phyloP scores from a whole-genome alignment of 345 rosid genomes.

The Schrenkiella parvula region DNA sequence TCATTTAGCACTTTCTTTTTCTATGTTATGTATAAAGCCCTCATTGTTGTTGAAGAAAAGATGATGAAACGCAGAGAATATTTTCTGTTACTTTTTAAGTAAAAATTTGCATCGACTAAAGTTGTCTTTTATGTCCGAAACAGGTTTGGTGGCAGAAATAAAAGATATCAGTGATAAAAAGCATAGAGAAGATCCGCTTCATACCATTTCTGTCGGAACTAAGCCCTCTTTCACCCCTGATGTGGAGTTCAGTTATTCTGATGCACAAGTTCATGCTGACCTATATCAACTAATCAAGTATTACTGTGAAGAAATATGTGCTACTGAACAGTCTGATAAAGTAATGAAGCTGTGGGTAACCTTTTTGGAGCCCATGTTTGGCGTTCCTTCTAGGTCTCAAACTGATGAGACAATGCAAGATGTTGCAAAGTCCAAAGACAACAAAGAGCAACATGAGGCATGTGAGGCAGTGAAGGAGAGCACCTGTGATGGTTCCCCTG shows the following conservation, averaged over 20 bases:
- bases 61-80: not conserved
- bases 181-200: conserved; percentile 74
- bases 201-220: conserved; percentile 76
- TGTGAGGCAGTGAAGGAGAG: conserved; percentile 59
- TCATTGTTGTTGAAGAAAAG: not conserved
- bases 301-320: conserved; percentile 86
- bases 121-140: conserved; percentile 3
- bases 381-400: conserved; percentile 74
- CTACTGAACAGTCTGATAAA: conserved; percentile 83
- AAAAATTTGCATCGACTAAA: not conserved
- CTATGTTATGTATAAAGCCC: not conserved
- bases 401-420: conserved; percentile 71
- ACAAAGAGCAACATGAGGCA: conserved; percentile 40
- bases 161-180: conserved; percentile 91
- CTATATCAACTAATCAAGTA: conserved; percentile 86
- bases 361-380: conserved; percentile 86
- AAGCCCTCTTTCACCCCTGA: conserved; percentile 57
- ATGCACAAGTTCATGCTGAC: conserved; percentile 78
- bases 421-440: conserved; percentile 47
- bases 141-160: conserved; percentile 89
- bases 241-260: conserved; percentile 71
- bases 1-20: not conserved
- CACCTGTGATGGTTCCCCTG: conserved; percentile 39
- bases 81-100: not conserved
- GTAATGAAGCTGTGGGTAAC: conserved; percentile 89